Evolutionary conservation across 2,329 filamentous ascomycete species (phyloP), one percentile per base, ranked within the genome.

Genomic region (Lachnellula cervina): DNA sequence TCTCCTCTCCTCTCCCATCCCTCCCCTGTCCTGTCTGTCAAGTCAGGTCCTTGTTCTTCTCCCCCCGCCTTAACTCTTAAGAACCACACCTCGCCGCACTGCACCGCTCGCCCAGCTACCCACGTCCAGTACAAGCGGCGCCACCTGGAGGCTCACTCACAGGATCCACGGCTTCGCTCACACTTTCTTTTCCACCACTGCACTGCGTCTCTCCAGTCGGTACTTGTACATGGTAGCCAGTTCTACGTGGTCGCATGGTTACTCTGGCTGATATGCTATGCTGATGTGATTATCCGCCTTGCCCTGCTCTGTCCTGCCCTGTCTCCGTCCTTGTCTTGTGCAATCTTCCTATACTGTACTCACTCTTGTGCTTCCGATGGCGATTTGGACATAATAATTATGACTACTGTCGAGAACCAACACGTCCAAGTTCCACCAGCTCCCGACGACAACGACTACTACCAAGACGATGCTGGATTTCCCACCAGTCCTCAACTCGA

Each of bases 391-490:
- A 32, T 32, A 62, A 61, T 54, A 62, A 61, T 54, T 59, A 64
- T 65, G 62, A 64, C 52, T 61, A 56, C 57, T 56, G 59, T 62
- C 56, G 55, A 60, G 46, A 55, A 59, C 45, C 40, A 45, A 52
- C 56, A 55, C 23, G 35, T 34, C 40, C 56, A 51, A 51, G 52
- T 56, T 55, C 49, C 51, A 28, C 40, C 52, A 19, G n/a, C 21
- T n/a, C n/a, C 38, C 35, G 49, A 58, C 59, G 70, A 73, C 59
- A 70, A 73, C 28, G 54, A 69, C 38, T 80, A 77, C 69, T 75
- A 79, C 64, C 72, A 75, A 59, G 77, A 80, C 71, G 74, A 79
- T 71, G 72, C 73, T 59, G 67, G 73, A 48, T 71, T 70, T 58
- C 70, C 66, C 62, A 76, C 71, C 63, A 71, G 75, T 71, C 69